These are phyloP conservation scores for Fusarium caatingaense DNA, from an alignment of 2,329 filamentous ascomycete species.

Conservation along the genomic window DNA sequence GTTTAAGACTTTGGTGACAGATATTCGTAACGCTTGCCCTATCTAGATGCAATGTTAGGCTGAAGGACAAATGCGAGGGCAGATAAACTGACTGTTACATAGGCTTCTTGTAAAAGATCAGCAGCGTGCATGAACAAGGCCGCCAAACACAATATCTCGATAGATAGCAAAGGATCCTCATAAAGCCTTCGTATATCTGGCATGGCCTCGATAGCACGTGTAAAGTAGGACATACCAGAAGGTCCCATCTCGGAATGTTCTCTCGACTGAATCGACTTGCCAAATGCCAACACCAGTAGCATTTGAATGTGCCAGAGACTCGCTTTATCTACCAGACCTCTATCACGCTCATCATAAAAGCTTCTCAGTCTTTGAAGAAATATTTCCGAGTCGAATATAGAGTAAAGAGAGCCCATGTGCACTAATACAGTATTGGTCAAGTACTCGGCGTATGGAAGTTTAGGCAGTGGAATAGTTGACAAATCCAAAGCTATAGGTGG, in stretches of 20 bases:
- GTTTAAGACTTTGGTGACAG: constrained; percentile 34
- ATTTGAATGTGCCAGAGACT: constrained; percentile 38
- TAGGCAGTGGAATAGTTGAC: constrained; percentile 20
- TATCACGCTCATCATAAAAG: constrained; percentile 23
- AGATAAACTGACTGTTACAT: constrained; percentile 25
- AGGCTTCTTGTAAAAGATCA: constrained; percentile 36
- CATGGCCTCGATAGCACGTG: constrained; percentile 28
- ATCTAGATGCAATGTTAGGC: constrained; percentile 5
- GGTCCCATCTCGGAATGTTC: constrained; percentile 37
- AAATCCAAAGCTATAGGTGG: constrained; percentile 31
- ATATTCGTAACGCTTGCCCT: constrained; percentile 32
- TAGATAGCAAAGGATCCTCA: constrained; percentile 32
- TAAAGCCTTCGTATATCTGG: constrained; percentile 35
- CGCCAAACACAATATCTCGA: constrained; percentile 33
- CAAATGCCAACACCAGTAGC: constrained; percentile 33
- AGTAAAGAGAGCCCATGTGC: constrained; percentile 34
- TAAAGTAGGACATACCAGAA: constrained; percentile 38
- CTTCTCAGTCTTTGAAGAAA: constrained; percentile 20
- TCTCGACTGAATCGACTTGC: constrained; percentile 36
- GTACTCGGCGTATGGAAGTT: constrained; percentile 35
- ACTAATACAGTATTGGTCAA: constrained; percentile 33
- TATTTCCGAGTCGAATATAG: constrained; percentile 18
- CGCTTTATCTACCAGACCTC: neutral
- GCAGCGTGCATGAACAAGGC: constrained; percentile 40
- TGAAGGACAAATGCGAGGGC: neutral